Base-by-base conservation (phyloP, 352 stramenopile genomes). In the Phytophthora idaei region DNA sequence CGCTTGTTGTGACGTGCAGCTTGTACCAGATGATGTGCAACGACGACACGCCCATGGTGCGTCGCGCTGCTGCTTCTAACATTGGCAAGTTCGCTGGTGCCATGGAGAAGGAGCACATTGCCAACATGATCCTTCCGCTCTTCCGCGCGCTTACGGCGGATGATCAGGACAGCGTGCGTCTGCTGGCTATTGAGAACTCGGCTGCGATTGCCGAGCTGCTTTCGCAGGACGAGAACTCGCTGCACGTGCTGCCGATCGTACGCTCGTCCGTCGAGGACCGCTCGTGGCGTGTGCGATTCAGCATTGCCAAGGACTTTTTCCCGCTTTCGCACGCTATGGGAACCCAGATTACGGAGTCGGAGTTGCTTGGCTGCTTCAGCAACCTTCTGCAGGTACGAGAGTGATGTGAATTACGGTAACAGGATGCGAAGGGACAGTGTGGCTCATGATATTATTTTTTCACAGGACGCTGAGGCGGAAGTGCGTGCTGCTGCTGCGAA, bases 141-240 rank as follows among this genome's bases (percentile, higher is more conserved):
- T 97, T 97, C 77, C 91, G 94, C 51, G 76, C 85, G 36, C 76
- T 98, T 28, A 97, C 89, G 57, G 74, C 76, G 25, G 95, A 98
- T 74, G 94, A 98, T 67, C 93, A 98, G 78, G 95, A 98, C 80
- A 97, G 87, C 50, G 94, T 98, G n/a, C 88, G 94, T 34, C 82
- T 98, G 48, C 73, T 98, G 56, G 92, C 92, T 14, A 96, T 98
- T 68, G 85, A 93, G 63, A 95, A 90, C 73, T 93, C 82, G 61
- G 81, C 86, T 11, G 73, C 76, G n/a, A 91, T 96, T 56, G 83
- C 78, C 15, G 84, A 89, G 55, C 61, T 91, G 49, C 75, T 96
- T 5, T 80, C 80, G 21, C 73, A 80, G 36, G 87, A 96, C 1
- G 85, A 94, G 46, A 94, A 94, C 75, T 78, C 74, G 52, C 70